phyloP scores from a whole-genome alignment of 148 eudicot genomes.

The Selenicereus undatus region DNA sequence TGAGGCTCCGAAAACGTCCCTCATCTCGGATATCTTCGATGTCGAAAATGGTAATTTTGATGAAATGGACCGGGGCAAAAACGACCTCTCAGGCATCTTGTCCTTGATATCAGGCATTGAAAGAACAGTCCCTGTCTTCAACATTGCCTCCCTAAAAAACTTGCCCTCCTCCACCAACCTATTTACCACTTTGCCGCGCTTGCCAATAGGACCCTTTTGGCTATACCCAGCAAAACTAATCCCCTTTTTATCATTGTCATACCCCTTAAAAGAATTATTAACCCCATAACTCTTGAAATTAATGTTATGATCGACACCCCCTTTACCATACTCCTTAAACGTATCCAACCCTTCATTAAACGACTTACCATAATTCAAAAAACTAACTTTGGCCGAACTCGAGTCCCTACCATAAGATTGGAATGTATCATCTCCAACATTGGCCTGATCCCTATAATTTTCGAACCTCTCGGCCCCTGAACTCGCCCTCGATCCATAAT shows the following conservation, averaged over 20 bases:
- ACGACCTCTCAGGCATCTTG: slow-evolving; percentile 79
- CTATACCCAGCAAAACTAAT: slow-evolving; percentile 52
- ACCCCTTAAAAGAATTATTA: slow-evolving; percentile 77
- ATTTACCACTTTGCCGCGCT: slow-evolving; percentile 26
- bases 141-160: slow-evolving; percentile 72
- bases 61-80: slow-evolving; percentile 63
- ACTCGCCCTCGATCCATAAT: slow-evolving; percentile 47
- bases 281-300: slow-evolving; percentile 59
- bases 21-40: slow-evolving; percentile 27
- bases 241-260: slow-evolving; percentile 45
- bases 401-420: slow-evolving; percentile 49
- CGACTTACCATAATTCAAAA: slow-evolving; percentile 70
- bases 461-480: slow-evolving; percentile 53
- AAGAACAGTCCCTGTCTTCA: slow-evolving; percentile 53
- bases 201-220: slow-evolving; percentile 2
- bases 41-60: slow-evolving; percentile 67
- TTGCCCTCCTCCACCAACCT: slow-evolving; percentile 59
- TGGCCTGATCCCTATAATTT: slow-evolving; percentile 60
- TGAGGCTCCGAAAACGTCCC: slow-evolving; percentile 36
- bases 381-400: slow-evolving; percentile 46
- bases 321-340: slow-evolving; percentile 69
- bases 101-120: slow-evolving; percentile 80
- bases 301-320: slow-evolving; percentile 36
- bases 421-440: slow-evolving; percentile 68
- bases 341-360: slow-evolving; percentile 59